These are phyloP conservation scores for Ormosia semicastrata DNA, from an alignment of 306 rosid genomes.

Conservation along the genomic window DNA sequence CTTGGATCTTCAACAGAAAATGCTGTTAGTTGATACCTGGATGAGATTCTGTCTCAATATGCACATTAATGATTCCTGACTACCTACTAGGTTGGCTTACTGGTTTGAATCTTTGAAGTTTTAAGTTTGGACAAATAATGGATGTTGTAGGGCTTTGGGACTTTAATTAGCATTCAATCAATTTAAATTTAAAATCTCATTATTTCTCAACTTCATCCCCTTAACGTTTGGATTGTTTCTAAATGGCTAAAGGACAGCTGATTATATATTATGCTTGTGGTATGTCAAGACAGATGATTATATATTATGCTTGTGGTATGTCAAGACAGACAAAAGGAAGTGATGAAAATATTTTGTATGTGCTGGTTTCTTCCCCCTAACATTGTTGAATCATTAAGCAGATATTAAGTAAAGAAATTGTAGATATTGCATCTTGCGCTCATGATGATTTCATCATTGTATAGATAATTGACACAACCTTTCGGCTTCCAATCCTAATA, in stretches of 20 bases:
- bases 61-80: neutral
- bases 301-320: neutral
- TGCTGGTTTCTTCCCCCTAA: too few relatives aligned
- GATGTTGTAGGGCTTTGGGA: neutral
- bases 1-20: slow-evolving; percentile 29
- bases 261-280: neutral
- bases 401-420: neutral
- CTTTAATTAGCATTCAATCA: neutral
- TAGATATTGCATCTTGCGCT: neutral
- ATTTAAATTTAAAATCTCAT: too few relatives aligned
- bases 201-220: neutral
- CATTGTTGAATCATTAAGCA: slow-evolving; percentile 11
- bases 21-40: slow-evolving; percentile 20
- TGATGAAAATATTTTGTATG: neutral
- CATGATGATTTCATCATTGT: neutral
- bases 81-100: neutral
- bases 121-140: neutral
- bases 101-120: neutral
- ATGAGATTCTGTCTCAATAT: slow-evolving; percentile 31
- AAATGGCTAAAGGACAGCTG: neutral
- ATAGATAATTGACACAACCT: slow-evolving; percentile 15
- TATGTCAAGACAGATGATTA: neutral
- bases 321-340: neutral
- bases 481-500: neutral
- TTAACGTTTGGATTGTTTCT: neutral